Evolutionary conservation across 345 rosid genomes (phyloP), one percentile per base, ranked within the genome.

Genomic region (Lumnitzera littorea): DNA sequence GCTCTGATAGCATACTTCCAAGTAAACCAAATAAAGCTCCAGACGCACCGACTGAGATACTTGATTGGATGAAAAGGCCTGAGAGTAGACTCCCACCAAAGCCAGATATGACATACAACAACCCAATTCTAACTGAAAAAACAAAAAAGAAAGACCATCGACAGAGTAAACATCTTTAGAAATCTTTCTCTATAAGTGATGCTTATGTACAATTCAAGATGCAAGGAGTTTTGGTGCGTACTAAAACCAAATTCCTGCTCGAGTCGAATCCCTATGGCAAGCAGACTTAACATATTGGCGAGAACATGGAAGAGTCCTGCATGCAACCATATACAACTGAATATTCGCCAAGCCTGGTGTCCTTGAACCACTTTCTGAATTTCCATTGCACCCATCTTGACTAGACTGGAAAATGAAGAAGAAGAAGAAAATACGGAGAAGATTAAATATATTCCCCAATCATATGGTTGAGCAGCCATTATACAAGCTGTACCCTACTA

Each of bases 201-300:
- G 43, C 43, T 4, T 7, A 36, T 5, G 43, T 7, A 36, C 43
- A 4, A 36, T 36, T 4, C 5, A 36, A 1, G 11, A 36, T 36
- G 15, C 14, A 25, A 51, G 43, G 17, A 15, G 46, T 36, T 48
- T 52, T 8, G 17, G 13, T 51, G 58, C 57, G 27, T 58, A 95
- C 99, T 83, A 50, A 91, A 95, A 24, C 99, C 99, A 67, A 91
- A 95, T 72, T 91, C 96, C 73, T 86, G 96, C 66, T 95, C 97
- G 50, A 95, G 95, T 6, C 94, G 89, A 64, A 95, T 82, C 48
- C 99, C 99, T 24, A 95, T 88, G 72, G 88, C 86, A 69, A 84
- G 46, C 65, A 95, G 88, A 64, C 99, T 88, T 73, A 91, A 62
- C 97, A 95, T 91, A 68, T 95, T 95, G 58, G 96, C 87, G 64